A percentile compares a stretch with the other conserved stretches of the same genome.
These are phyloP conservation scores for Incumbomyces lentus DNA, from an alignment of 2,329 filamentous ascomycete species.

Conservation along the genomic window DNA sequence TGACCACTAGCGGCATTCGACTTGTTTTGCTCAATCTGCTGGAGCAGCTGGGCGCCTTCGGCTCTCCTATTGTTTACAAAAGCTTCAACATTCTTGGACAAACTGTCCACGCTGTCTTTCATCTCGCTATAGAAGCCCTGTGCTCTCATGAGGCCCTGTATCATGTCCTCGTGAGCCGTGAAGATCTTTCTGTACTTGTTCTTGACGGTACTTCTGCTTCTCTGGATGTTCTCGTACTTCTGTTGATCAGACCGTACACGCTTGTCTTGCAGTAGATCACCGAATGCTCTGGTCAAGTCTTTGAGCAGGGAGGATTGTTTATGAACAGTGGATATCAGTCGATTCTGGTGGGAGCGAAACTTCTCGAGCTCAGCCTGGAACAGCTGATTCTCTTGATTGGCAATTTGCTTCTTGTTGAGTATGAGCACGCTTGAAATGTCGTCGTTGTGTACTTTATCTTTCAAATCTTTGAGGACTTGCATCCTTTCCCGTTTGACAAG, in stretches of 20 bases:
- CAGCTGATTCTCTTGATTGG: slow-evolving; percentile 80
- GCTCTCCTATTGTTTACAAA: slow-evolving; percentile 91
- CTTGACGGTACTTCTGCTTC: slow-evolving; percentile 70
- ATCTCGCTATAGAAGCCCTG: slow-evolving; percentile 93
- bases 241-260: slow-evolving; percentile 86
- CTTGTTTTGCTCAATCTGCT: slow-evolving; percentile 74
- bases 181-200: slow-evolving; percentile 83
- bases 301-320: slow-evolving; percentile 93
- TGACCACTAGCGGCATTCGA: slow-evolving; percentile 46
- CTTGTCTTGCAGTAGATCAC: slow-evolving; percentile 82
- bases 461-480: slow-evolving; percentile 90
- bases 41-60: slow-evolving; percentile 81
- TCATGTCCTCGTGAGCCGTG: slow-evolving; percentile 82
- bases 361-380: slow-evolving; percentile 98
- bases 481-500: slow-evolving; percentile 83
- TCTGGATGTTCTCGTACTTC: slow-evolving; percentile 82
- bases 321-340: slow-evolving; percentile 84
- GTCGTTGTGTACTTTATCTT: slow-evolving; percentile 87
- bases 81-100: slow-evolving; percentile 90
- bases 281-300: slow-evolving; percentile 80
- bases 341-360: slow-evolving; percentile 83
- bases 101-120: slow-evolving; percentile 82
- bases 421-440: slow-evolving; percentile 97
- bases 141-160: slow-evolving; percentile 74
- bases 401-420: slow-evolving; percentile 91